Evolutionary conservation across 371 early-diverging fungal species (phyloP).

Genomic region (Lichtheimia hyalospora): DNA sequence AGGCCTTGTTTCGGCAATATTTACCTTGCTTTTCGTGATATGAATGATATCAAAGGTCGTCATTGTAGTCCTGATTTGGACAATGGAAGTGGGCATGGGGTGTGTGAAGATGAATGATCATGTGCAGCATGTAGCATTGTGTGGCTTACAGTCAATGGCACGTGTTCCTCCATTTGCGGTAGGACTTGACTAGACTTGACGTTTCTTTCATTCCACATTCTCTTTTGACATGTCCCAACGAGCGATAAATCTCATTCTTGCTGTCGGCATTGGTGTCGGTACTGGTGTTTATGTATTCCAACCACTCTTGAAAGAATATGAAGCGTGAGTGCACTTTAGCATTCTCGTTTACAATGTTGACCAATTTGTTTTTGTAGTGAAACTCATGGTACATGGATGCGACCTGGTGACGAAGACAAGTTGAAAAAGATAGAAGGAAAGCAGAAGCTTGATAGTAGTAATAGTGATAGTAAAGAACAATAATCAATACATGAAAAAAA

Average conservation of each 20-base stretch:
- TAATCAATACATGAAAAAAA: not conserved
- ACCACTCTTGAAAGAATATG: slow-evolving; percentile 45
- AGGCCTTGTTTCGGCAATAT: too few relatives aligned
- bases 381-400: slow-evolving; percentile 48
- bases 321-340: slow-evolving; percentile 26
- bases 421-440: slow-evolving; percentile 8
- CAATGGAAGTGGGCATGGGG: too few relatives aligned
- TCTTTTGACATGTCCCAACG: not conserved
- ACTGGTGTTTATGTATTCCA: slow-evolving; percentile 48
- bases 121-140: too few relatives aligned
- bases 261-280: slow-evolving; percentile 42
- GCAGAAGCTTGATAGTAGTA: not conserved
- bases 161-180: too few relatives aligned
- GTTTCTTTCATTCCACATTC: not conserved
- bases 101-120: too few relatives aligned
- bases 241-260: slow-evolving; percentile 26
- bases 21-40: too few relatives aligned
- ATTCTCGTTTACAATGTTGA: not conserved
- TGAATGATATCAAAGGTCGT: too few relatives aligned
- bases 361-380: slow-evolving; percentile 16
- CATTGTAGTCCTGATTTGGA: too few relatives aligned
- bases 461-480: not conserved
- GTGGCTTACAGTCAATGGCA: too few relatives aligned
- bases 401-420: slow-evolving; percentile 36
- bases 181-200: not conserved